Evolutionary conservation across 2,329 filamentous ascomycete species (phyloP), one percentile per base, ranked within the genome.

Genomic region (Fonsecaea multimorphosa): DNA sequence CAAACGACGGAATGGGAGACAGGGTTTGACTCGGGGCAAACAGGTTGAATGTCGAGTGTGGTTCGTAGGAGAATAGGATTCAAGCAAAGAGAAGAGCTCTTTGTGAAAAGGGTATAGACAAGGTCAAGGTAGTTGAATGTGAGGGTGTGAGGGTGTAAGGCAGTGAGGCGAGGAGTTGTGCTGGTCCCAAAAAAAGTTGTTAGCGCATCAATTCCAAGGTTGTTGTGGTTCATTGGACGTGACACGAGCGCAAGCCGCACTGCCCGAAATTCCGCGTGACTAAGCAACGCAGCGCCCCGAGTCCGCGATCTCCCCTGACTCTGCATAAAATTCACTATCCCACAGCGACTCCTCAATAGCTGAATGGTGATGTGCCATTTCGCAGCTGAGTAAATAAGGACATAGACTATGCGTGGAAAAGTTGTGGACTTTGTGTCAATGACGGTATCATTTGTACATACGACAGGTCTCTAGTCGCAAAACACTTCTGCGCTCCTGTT

Each of bases 191-290:
- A 63, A 56, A 63, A 56, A 46, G 60, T 63, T 51, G 46, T 38
- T 60, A 60, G 58, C 46, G 44, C 44, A 34, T 19, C 36, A 11
- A 40, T n/a, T 31, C 3, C 29, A 31, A 4, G 29, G 8, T 60
- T 60, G 58, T 60, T 60, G 29, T 60, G 58, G 40, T 49, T n/a
- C n/a, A 49, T 60, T 60, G 44, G 58, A 60, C 56, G 36, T 44
- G 58, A 16, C 58, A 49, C 44, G 11, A 51, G 36, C 58, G 58
- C 58, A 49, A 49, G 58, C 58, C 3, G 27, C 12, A 29, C 36
- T 27, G 27, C 24, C 36, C 19, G 36, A 51, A 40, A 63, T 58
- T 49, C 61, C 54, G 24, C n/a, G 14, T 64, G 61, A 64, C 61
- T 64, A 54, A 64, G 61, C 61, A 32, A 29, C 58, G 11, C 29